Evolutionary conservation across 2,329 filamentous ascomycete genomes (phyloP).

Genomic region (Colletotrichum sp.): DNA sequence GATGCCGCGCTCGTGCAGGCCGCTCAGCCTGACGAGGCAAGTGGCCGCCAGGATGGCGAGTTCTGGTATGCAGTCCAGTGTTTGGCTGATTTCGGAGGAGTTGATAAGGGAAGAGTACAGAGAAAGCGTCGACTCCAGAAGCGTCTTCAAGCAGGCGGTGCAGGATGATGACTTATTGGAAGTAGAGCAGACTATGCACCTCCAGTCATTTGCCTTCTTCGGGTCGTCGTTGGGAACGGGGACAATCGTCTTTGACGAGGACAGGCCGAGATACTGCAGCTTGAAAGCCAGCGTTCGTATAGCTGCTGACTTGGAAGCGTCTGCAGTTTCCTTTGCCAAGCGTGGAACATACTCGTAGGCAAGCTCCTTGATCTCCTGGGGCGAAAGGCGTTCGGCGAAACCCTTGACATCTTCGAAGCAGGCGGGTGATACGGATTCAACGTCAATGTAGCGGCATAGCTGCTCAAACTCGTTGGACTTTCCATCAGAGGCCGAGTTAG

Average conservation of each 20-base stretch:
- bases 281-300: constrained; percentile 43
- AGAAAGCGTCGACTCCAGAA: constrained; percentile 16
- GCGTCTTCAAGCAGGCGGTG: not conserved
- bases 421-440: constrained; percentile 38
- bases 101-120: constrained; percentile 13
- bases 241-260: constrained; percentile 36
- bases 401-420: constrained; percentile 54
- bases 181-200: constrained; percentile 7
- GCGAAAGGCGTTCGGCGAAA: constrained; percentile 47
- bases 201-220: constrained; percentile 22
- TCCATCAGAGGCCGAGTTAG: not conserved
- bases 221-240: constrained; percentile 24
- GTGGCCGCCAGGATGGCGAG: constrained; percentile 38
- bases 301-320: constrained; percentile 26
- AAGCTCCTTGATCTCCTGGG: constrained; percentile 44
- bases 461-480: constrained; percentile 25
- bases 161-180: not conserved
- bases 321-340: constrained; percentile 32
- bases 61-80: constrained; percentile 31
- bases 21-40: constrained; percentile 34
- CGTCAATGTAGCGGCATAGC: constrained; percentile 39
- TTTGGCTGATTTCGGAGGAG: not conserved
- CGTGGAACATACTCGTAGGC: constrained; percentile 39
- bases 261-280: constrained; percentile 49
- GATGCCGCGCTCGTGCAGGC: not conserved